Evolutionary conservation across 2,329 filamentous ascomycete species (phyloP).

Genomic region (Fusarium napiforme): DNA sequence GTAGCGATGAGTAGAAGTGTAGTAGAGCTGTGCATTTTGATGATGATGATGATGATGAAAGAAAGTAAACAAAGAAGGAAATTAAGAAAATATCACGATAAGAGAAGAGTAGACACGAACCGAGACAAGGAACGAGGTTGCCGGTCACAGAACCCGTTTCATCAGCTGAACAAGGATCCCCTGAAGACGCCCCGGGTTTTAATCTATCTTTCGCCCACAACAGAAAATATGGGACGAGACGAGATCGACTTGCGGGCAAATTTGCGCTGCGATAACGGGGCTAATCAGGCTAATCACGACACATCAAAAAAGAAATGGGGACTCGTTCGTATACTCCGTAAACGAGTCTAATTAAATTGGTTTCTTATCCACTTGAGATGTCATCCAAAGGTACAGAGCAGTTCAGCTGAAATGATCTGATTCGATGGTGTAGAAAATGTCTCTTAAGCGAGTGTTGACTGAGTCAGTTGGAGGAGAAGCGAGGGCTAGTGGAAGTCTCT

Average conservation of each 20-base stretch:
- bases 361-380: not conserved
- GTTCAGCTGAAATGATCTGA: not conserved
- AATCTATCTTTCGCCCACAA: not conserved
- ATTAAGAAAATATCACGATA: not conserved
- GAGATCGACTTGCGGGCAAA: not conserved
- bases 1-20: not conserved
- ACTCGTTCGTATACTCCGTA: not conserved
- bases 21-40: not conserved
- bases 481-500: not conserved
- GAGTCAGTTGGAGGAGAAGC: not conserved
- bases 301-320: not conserved
- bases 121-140: not conserved
- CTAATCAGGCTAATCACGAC: not conserved
- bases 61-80: not conserved
- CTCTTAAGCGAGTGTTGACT: not conserved
- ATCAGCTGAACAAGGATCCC: not conserved
- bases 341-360: not conserved
- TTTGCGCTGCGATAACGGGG: not conserved
- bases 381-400: not conserved
- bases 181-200: not conserved
- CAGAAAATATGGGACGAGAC: not conserved
- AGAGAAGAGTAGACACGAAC: not conserved
- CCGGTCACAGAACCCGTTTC: slow-evolving; percentile 4
- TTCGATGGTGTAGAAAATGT: not conserved
- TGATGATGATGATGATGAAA: not conserved